A percentile compares a stretch with the other conserved stretches of the same genome.
Evolutionary conservation across 2,329 filamentous ascomycete genomes (phyloP).

Genomic region (Diaporthe capsici): DNA sequence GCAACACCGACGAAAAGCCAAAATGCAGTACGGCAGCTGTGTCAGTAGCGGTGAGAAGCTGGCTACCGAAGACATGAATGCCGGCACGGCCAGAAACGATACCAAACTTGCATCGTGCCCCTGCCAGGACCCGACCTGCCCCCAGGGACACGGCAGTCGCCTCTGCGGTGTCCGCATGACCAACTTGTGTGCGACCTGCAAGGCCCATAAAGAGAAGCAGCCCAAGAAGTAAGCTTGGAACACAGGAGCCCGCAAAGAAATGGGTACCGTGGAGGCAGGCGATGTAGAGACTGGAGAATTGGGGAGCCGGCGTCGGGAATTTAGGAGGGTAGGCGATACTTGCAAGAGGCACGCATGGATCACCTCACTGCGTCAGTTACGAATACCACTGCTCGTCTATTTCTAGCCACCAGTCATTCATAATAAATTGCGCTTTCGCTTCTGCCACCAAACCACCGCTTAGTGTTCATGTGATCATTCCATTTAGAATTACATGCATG

Average conservation of each 20-base stretch:
- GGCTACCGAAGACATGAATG: not conserved
- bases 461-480: too few species aligned
- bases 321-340: not conserved
- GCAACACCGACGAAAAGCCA: not conserved
- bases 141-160: not conserved
- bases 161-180: not conserved
- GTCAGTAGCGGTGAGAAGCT: not conserved
- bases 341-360: not conserved
- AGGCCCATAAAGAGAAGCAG: not conserved
- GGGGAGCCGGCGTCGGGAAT: not conserved
- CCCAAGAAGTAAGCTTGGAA: not conserved
- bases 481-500: too few species aligned
- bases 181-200: not conserved
- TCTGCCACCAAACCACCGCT: rapidly evolving
- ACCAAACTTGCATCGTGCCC: not conserved
- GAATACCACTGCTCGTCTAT: not conserved
- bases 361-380: too few species aligned
- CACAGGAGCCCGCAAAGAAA: not conserved
- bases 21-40: not conserved
- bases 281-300: not conserved
- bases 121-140: not conserved
- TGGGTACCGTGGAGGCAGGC: not conserved
- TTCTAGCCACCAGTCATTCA: not conserved
- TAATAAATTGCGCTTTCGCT: too few species aligned
- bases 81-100: not conserved